phyloP scores from a whole-genome alignment of 139 green algal species.

The Chlamydomonas asymmetrica region DNA sequence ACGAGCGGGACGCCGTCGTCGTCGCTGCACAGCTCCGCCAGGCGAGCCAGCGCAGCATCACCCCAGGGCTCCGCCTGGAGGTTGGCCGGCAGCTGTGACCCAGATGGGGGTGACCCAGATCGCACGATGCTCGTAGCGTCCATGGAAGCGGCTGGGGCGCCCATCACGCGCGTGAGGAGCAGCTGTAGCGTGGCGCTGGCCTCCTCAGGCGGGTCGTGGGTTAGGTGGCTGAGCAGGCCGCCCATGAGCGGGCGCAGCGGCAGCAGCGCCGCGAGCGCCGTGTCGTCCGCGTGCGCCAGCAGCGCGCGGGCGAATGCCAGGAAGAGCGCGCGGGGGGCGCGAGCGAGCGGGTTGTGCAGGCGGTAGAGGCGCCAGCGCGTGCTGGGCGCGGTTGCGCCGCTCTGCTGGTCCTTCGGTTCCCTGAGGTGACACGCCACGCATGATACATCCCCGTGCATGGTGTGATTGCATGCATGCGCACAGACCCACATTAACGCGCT shows the following conservation, averaged over 20 bases:
- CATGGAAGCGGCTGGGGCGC: conserved; percentile 41
- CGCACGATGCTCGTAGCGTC: too few relatives aligned
- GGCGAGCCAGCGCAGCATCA: conserved; percentile 50
- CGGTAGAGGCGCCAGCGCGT: not conserved
- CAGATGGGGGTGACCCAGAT: too few relatives aligned
- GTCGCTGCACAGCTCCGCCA: conserved; percentile 35
- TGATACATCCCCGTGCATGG: too few relatives aligned
- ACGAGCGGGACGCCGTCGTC: too few relatives aligned
- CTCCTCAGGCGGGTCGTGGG: conserved; percentile 46
- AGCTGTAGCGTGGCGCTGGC: not conserved
- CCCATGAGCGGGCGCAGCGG: conserved; percentile 41
- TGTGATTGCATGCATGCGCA: too few relatives aligned
- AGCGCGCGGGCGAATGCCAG: conserved; percentile 39
- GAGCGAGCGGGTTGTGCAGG: conserved; percentile 50
- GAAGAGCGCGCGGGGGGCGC: conserved; percentile 57
- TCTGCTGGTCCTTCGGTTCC: conserved; percentile 8
- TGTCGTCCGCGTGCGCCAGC: conserved; percentile 25
- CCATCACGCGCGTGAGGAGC: conserved; percentile 24
- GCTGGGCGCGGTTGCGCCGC: too few relatives aligned
- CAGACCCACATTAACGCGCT: too few relatives aligned
- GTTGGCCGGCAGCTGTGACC: conserved; percentile 33
- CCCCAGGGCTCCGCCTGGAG: conserved; percentile 49
- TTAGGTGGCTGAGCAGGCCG: conserved; percentile 57
- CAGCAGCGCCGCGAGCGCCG: conserved; percentile 55
- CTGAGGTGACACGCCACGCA: too few relatives aligned